phyloP scores from a whole-genome alignment of 768 basidiomycete genomes.

The Multifurca ochricompacta region DNA sequence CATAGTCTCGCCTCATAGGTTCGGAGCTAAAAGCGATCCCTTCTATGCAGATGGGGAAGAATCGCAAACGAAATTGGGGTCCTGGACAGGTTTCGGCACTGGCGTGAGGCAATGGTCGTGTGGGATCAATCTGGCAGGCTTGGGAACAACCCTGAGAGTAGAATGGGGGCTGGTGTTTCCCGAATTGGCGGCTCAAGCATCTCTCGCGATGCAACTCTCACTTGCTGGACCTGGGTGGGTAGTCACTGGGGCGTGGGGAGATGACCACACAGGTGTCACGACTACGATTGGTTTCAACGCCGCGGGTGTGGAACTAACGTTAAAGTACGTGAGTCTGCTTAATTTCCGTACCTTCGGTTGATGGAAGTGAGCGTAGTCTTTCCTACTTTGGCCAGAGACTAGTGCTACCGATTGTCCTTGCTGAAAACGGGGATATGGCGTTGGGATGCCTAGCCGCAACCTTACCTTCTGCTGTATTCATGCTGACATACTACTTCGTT shows the following conservation, averaged over 20 bases:
- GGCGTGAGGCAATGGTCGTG: constrained; percentile 40
- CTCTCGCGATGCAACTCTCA: constrained; percentile 42
- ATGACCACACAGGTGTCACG: constrained; percentile 36
- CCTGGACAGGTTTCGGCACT: constrained; percentile 42
- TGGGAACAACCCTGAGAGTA: constrained; percentile 41
- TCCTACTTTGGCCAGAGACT: constrained; percentile 51
- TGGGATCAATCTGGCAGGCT: constrained; percentile 42
- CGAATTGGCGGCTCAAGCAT: constrained; percentile 49
- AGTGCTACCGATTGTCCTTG: constrained; percentile 49
- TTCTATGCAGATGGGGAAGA: constrained; percentile 11
- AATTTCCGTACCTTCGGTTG: constrained; percentile 16
- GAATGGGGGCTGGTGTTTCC: constrained; percentile 45
- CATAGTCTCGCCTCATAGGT: constrained; percentile 10
- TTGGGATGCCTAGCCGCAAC: constrained; percentile 45
- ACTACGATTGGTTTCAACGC: constrained; percentile 38
- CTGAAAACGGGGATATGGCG: constrained; percentile 38
- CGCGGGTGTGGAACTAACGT: constrained; percentile 42
- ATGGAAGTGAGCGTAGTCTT: constrained; percentile 32
- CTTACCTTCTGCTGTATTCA: constrained; percentile 46
- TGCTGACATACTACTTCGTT: constrained; percentile 49
- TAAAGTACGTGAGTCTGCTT: constrained; percentile 43
- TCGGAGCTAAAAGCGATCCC: constrained; percentile 4
- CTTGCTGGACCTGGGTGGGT: constrained; percentile 37
- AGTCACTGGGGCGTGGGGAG: constrained; percentile 43
- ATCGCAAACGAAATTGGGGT: constrained; percentile 31